These are phyloP conservation scores for Dictyostelium discoideum DNA, from an alignment of 78 protist species.

Conservation along the genomic window DNA sequence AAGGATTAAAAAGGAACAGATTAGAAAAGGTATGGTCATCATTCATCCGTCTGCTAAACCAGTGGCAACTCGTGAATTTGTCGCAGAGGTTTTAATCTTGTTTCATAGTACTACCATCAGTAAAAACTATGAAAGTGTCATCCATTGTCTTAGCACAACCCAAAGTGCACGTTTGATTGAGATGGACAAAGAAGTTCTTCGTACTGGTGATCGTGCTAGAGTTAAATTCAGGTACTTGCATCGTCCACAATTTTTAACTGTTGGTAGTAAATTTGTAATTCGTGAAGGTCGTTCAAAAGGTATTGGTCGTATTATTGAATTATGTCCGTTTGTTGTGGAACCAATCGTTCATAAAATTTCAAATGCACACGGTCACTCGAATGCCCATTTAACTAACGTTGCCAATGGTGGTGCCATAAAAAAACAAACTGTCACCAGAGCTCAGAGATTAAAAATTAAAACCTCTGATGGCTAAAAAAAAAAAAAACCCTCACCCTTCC, in stretches of 20 bases:
- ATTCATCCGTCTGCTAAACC: constrained; percentile 52
- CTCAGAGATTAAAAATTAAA: neutral
- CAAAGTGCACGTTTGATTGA: constrained; percentile 82
- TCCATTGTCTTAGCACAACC: constrained; percentile 89
- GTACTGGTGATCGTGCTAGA: constrained; percentile 95
- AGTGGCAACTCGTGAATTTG: constrained; percentile 83
- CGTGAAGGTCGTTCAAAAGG: constrained; percentile 93
- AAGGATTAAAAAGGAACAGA: constrained; percentile 75
- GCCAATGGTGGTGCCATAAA: neutral
- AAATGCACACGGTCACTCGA: neutral
- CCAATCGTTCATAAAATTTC: neutral
- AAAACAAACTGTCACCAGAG: neutral
- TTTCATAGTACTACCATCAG: constrained; percentile 96
- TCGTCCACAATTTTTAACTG: constrained; percentile 90
- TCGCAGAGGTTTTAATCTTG: constrained; percentile 93
- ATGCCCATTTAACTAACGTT: neutral
- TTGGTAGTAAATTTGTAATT: constrained; percentile 89
- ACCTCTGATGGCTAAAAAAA: neutral
- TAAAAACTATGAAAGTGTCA: constrained; percentile 94
- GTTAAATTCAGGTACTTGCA: constrained; percentile 88
- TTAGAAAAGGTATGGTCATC: constrained; percentile 96
- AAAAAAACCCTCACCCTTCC: neutral
- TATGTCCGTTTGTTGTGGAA: constrained; percentile 20
- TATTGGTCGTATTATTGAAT: constrained; percentile 53
- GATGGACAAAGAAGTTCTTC: constrained; percentile 84